These are phyloP conservation scores for Pythium dissimile DNA, from an alignment of 352 stramenopile species.

Conservation along the genomic window DNA sequence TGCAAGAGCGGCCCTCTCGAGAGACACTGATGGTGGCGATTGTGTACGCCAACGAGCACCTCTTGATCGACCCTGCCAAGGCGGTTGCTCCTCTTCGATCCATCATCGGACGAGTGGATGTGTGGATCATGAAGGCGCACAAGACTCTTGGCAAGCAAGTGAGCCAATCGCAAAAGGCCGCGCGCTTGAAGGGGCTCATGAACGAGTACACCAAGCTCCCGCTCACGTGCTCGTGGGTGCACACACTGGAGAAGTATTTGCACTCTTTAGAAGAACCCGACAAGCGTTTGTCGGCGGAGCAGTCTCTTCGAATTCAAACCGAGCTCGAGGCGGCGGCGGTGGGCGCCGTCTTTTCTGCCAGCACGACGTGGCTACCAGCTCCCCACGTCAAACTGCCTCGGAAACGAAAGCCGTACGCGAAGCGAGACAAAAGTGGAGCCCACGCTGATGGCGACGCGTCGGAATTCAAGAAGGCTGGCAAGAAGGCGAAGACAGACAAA, in stretches of 20 bases:
- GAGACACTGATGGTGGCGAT: slow-evolving; percentile 55
- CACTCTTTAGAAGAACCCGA: slow-evolving; percentile 16
- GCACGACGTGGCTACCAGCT: slow-evolving; percentile 15
- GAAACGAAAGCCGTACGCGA: slow-evolving; percentile 67
- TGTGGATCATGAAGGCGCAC: slow-evolving; percentile 77
- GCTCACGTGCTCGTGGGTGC: slow-evolving; percentile 53
- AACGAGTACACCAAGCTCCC: slow-evolving; percentile 90
- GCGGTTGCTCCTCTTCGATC: slow-evolving; percentile 53
- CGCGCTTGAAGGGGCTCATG: slow-evolving; percentile 64
- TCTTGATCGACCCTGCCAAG: slow-evolving; percentile 63
- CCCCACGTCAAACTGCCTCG: slow-evolving; percentile 38
- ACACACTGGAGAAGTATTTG: slow-evolving; percentile 29
- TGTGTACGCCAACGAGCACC: slow-evolving; percentile 53
- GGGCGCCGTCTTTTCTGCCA: slow-evolving; percentile 24
- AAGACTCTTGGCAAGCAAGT: slow-evolving; percentile 69
- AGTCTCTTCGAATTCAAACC: slow-evolving; percentile 28
- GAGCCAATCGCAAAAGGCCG: slow-evolving; percentile 53
- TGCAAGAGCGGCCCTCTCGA: slow-evolving; percentile 76
- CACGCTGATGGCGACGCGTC: background rate
- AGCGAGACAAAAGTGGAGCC: slow-evolving; percentile 47
- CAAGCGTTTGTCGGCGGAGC: slow-evolving; percentile 29
- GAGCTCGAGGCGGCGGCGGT: slow-evolving; percentile 27
- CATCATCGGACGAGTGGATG: slow-evolving; percentile 72
- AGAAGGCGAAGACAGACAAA: slow-evolving; percentile 51
- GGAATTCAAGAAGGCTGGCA: slow-evolving; percentile 14